phyloP scores from a whole-genome alignment of 2,329 filamentous ascomycete genomes.

The Fusarium tricinctum region DNA sequence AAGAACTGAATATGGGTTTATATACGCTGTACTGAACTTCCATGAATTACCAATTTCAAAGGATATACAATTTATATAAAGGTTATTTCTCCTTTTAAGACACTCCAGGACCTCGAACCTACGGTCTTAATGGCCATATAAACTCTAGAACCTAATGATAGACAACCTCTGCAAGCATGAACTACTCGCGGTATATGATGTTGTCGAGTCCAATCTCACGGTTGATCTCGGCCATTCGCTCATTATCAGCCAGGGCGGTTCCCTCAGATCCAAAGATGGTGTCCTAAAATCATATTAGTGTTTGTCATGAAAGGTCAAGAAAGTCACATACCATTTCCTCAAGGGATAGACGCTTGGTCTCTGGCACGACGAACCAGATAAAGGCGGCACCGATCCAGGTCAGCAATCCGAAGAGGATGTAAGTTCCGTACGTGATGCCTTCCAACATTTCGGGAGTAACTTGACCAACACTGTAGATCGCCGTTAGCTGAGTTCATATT shows the following conservation, averaged over 20 bases:
- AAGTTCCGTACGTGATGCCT: constrained; percentile 76
- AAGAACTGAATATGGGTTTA: neutral
- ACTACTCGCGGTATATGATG: constrained; percentile 1
- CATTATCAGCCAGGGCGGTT: constrained; percentile 74
- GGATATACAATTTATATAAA: neutral
- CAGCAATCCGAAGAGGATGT: constrained; percentile 77
- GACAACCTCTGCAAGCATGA: neutral
- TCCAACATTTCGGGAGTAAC: constrained; percentile 78
- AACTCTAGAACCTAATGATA: neutral
- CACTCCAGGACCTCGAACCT: neutral
- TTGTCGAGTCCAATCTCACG: constrained; percentile 72
- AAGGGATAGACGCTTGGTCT: constrained; percentile 73
- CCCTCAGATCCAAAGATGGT: constrained; percentile 76
- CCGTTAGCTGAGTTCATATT: neutral
- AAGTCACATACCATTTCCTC: constrained; percentile 70
- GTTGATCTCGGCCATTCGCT: constrained; percentile 81
- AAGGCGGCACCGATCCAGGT: constrained; percentile 73
- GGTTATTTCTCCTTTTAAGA: neutral
- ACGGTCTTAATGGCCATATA: neutral
- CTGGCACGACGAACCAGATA: constrained; percentile 74
- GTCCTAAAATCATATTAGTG: constrained; percentile 60
- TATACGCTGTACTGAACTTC: neutral
- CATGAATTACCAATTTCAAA: neutral
- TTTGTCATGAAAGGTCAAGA: rapidly evolving
- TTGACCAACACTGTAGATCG: constrained; percentile 66